Percentiles rank a stretch among this genome's conserved stretches.
These are phyloP conservation scores for Recurvomyces mirabilis DNA, from an alignment of 495 filamentous ascomycete genomes.

Conservation along the genomic window DNA sequence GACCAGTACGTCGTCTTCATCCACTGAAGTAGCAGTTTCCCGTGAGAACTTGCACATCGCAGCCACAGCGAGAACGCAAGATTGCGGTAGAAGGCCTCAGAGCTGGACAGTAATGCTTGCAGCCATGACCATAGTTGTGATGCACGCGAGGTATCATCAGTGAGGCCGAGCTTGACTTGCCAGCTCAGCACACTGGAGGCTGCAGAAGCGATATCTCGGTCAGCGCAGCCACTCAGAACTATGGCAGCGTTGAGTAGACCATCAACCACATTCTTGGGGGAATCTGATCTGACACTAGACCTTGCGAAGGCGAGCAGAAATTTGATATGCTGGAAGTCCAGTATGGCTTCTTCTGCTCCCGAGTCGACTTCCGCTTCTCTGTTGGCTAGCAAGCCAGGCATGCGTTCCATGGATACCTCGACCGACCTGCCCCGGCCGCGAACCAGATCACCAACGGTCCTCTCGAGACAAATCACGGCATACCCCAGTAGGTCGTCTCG, in stretches of 20 bases:
- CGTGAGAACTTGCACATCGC: neutral
- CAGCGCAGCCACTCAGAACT: neutral
- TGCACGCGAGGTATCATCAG: neutral
- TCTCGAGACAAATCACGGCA: too few species aligned
- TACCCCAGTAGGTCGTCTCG: too few species aligned
- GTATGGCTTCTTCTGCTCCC: too few species aligned
- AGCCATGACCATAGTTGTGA: neutral
- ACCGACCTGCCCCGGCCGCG: too few species aligned
- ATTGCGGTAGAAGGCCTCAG: too few species aligned
- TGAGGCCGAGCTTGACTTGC: too few species aligned
- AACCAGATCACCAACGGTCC: too few species aligned
- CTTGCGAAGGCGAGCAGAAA: neutral
- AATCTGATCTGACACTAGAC: neutral
- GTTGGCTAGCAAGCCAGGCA: too few species aligned
- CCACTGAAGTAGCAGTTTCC: neutral
- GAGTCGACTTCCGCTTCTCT: too few species aligned
- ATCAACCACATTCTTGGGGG: neutral
- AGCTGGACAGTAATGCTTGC: too few species aligned
- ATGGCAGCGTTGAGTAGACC: neutral
- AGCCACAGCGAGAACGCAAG: constrained; percentile 11
- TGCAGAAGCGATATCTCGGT: neutral
- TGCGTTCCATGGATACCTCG: too few species aligned
- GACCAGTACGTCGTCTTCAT: constrained; percentile 31
- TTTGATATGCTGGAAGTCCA: neutral
- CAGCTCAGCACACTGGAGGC: too few species aligned